A percentile compares a stretch with the other conserved stretches of the same genome.
phyloP scores from a whole-genome alignment of 768 basidiomycete genomes.

The Russula earlei region DNA sequence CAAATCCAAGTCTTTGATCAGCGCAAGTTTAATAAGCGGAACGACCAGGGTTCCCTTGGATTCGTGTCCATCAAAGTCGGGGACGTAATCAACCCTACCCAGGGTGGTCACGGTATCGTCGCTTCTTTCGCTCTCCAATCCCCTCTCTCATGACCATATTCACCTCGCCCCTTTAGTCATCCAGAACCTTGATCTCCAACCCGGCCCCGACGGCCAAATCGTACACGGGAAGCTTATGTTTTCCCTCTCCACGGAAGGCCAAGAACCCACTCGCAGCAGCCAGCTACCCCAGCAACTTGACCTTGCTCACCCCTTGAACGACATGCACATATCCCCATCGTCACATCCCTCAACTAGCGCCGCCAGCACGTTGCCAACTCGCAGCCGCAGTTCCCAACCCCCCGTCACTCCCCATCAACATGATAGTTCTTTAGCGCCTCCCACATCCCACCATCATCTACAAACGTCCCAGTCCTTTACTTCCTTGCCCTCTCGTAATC shows the following conservation, averaged over 20 bases:
- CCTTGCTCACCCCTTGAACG: slow-evolving; percentile 6
- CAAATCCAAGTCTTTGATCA: slow-evolving; percentile 87
- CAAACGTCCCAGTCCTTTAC: slow-evolving; percentile 15
- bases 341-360: neutral
- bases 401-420: neutral
- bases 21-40: slow-evolving; percentile 75
- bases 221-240: slow-evolving; percentile 81
- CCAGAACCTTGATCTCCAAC: slow-evolving; percentile 67
- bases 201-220: slow-evolving; percentile 59
- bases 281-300: slow-evolving; percentile 20
- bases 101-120: slow-evolving; percentile 25
- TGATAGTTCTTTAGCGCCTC: slow-evolving; percentile 8
- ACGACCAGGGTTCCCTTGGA: slow-evolving; percentile 64
- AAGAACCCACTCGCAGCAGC: slow-evolving; percentile 14
- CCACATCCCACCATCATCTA: neutral
- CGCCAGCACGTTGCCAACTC: slow-evolving; percentile 1
- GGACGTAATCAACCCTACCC: slow-evolving; percentile 32
- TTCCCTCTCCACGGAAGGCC: slow-evolving; percentile 31
- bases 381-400: slow-evolving; percentile 9
- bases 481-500: slow-evolving; percentile 8
- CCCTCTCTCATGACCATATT: too few species aligned
- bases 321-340: slow-evolving; percentile 6
- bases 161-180: slow-evolving; percentile 34
- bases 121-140: too few species aligned
- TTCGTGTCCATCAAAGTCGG: slow-evolving; percentile 37